Base-by-base conservation (phyloP, 2,329 filamentous ascomycete genomes). In the Xylaria hypoxylon region DNA sequence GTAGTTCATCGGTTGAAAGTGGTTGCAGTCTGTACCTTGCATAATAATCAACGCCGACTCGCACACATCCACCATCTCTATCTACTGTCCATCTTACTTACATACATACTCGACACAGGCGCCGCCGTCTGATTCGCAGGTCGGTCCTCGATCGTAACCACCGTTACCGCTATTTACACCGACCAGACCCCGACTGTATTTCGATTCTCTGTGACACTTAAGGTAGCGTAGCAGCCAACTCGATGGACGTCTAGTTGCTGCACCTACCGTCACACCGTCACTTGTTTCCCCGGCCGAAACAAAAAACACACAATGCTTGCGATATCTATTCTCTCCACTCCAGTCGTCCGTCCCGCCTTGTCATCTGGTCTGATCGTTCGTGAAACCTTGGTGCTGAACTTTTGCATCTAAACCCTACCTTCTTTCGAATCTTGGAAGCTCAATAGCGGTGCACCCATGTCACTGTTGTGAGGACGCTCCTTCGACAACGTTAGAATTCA, bases 291-390 rank as follows among this genome's bases (percentile, higher is more conserved):
- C 68, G 50, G 59, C 67, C 56, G 75, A 74, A 77, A 76, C 77
- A 75, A 75, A 60, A 64, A 70, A 71, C 76, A 77, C 80, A 87
- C 81, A 75, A 90, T 90, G 87, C 77, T 87, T 87, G 83, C 80
- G 83, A 81, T 79, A 79, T 78, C 77, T 74, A 74, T 74, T 74
- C 72, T 77, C 77, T 79, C 77, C 72, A 81, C 80, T 82, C 84
- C 87, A 89, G 87, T 89, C 86, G 87, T 84, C 85, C 81, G 86
- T 86, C 85, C 82, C 80, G 85, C 83, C 81, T 83, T 80, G 86
- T 87, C 84, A 77, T 83, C 86, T 86, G 85, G 86, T 86, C 79
- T 82, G 77, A 83, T 86, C 82, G 78, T 82, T 81, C 78, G 83
- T 86, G 83, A 83, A 84, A 83, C 82, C 77, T 80, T 79, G 78